These are phyloP conservation scores for Populus hybrid DNA, from an alignment of 441 rosid species.

Conservation along the genomic window DNA sequence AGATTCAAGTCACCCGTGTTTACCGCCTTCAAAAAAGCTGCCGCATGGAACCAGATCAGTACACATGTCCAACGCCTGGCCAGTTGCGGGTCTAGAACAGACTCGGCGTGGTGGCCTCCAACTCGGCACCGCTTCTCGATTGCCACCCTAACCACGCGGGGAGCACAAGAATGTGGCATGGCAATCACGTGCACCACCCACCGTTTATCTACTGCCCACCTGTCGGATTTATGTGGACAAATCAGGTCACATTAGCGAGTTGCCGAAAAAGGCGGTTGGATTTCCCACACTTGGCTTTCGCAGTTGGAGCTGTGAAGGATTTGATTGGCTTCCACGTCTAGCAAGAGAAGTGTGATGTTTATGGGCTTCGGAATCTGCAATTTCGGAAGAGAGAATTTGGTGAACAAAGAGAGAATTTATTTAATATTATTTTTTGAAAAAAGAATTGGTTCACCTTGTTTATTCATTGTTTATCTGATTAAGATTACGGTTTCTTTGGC, in stretches of 20 bases:
- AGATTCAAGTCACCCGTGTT: conserved; percentile 29
- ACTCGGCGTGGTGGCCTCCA: conserved; percentile 20
- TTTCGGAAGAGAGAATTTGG: not conserved
- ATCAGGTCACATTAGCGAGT: conserved; percentile 21
- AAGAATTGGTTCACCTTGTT: not conserved
- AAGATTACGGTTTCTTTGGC: not conserved
- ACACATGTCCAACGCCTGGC: not conserved
- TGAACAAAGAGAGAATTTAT: not conserved
- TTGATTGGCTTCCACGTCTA: conserved; percentile 18
- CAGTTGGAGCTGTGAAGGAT: not conserved
- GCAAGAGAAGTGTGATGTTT: not conserved
- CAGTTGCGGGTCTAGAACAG: not conserved
- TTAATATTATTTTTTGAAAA: not conserved
- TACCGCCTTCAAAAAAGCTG: conserved; percentile 14
- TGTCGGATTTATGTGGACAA: conserved; percentile 17
- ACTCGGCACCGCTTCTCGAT: conserved; percentile 13
- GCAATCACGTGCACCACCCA: conserved; percentile 19
- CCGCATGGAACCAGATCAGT: not conserved
- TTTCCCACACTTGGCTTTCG: conserved; percentile 15
- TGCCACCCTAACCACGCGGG: conserved; percentile 20
- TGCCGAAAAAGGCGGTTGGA: conserved; percentile 23
- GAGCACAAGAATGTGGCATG: conserved; percentile 19
- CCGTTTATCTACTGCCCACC: conserved; percentile 12
- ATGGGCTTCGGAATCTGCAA: not conserved
- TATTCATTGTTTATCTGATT: not conserved